Percentiles rank a stretch among this genome's conserved stretches.
phyloP scores from a whole-genome alignment of 306 rosid species.

The Cucurbita argyrosperma region DNA sequence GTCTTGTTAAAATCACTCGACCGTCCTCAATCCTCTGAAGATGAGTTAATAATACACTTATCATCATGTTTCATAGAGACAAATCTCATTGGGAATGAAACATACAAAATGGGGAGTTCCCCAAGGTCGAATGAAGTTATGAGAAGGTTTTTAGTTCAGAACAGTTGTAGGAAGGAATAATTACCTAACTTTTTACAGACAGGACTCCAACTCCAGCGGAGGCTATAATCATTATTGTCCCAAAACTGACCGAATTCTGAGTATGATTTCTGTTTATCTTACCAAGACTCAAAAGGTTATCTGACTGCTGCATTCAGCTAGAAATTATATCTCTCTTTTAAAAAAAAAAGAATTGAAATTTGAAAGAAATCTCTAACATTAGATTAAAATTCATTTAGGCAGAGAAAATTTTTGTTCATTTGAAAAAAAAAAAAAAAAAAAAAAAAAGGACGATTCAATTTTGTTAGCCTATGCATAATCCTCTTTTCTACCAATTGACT shows the following conservation, averaged over 20 bases:
- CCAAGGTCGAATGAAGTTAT: not conserved
- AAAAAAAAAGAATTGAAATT: no score
- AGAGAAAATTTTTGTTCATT: no score
- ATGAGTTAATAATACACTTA: not conserved
- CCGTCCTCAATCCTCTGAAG: not conserved
- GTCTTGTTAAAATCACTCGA: not conserved
- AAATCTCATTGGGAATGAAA: not conserved
- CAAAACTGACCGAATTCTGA: not conserved
- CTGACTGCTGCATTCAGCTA: not conserved
- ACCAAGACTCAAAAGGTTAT: not conserved
- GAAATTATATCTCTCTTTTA: not conserved
- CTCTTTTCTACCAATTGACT: no score
- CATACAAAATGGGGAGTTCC: not conserved
- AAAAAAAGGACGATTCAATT: no score
- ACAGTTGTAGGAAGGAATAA: not conserved
- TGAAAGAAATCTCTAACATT: not conserved
- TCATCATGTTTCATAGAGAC: not conserved
- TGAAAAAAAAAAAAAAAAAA: no score
- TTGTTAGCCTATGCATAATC: no score
- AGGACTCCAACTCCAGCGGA: not conserved
- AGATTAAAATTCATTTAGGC: not conserved
- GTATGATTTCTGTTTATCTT: not conserved
- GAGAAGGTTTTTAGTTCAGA: not conserved
- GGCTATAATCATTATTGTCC: not conserved
- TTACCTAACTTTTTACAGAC: not conserved